phyloP scores from a whole-genome alignment of 768 basidiomycete species.

The Artomyces pyxidatus region DNA sequence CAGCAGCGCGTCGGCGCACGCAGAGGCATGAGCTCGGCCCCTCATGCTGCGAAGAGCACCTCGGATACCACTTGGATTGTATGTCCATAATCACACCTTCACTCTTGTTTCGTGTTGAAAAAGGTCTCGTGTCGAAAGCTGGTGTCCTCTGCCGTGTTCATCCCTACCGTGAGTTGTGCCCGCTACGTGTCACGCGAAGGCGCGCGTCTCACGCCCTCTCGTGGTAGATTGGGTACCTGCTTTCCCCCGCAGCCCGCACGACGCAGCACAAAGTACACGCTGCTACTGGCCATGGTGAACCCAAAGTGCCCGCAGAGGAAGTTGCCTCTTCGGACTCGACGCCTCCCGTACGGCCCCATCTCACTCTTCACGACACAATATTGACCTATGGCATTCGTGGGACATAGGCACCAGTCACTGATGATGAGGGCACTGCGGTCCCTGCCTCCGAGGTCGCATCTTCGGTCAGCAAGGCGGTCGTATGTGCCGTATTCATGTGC shows the following conservation, averaged over 20 bases:
- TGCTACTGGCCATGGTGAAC: slow-evolving; percentile 46
- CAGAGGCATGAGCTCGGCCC: slow-evolving; percentile 7
- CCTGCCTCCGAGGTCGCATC: slow-evolving; percentile 20
- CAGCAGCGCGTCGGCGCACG: slow-evolving; percentile 1
- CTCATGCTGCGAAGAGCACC: slow-evolving; percentile 4
- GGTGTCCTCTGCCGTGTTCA: slow-evolving; percentile 12
- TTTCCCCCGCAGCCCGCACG: slow-evolving; percentile 14
- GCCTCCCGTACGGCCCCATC: too few relatives aligned
- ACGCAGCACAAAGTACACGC: slow-evolving; percentile 33
- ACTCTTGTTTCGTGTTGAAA: neutral
- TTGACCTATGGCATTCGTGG: too few relatives aligned
- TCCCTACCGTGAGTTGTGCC: slow-evolving; percentile 12
- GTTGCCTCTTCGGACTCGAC: too few relatives aligned
- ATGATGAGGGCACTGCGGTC: slow-evolving; percentile 21
- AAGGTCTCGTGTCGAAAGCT: neutral
- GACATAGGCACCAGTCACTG: too few relatives aligned
- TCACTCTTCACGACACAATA: too few relatives aligned
- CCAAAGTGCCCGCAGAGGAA: slow-evolving; percentile 40
- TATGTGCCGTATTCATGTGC: slow-evolving; percentile 6
- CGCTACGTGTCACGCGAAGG: slow-evolving; percentile 26
- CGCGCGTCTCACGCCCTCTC: slow-evolving; percentile 29
- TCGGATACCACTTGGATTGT: slow-evolving; percentile 13
- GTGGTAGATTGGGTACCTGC: slow-evolving; percentile 9
- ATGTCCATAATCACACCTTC: neutral
- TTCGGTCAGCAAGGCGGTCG: slow-evolving; percentile 19